phyloP scores from a whole-genome alignment of 1,284 basidiomycete genomes.

The Coriolopsis trogii region DNA sequence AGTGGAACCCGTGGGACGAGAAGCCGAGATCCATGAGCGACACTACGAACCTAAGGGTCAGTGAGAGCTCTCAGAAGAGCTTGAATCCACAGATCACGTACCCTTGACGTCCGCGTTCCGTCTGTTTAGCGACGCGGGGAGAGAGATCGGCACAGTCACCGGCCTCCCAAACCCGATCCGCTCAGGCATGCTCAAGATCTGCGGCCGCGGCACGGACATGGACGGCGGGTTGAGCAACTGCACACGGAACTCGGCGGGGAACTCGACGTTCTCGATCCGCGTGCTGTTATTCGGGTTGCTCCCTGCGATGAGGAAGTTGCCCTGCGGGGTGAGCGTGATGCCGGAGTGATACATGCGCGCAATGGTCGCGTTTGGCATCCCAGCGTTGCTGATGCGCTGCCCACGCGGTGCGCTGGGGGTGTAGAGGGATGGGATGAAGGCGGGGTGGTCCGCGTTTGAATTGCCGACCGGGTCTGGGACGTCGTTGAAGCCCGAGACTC shows the following conservation, averaged over 20 bases:
- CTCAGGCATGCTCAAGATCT: conserved; percentile 36
- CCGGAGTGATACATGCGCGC: conserved; percentile 47
- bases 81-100: neutral
- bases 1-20: conserved; percentile 50
- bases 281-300: conserved; percentile 48
- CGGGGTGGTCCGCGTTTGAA: conserved; percentile 50
- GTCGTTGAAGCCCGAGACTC: conserved; percentile 47
- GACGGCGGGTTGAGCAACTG: conserved; percentile 51
- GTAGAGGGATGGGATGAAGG: conserved; percentile 51
- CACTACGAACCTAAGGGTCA: conserved; percentile 28
- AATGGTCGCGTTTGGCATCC: conserved; percentile 49
- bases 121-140: conserved; percentile 22
- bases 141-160: conserved; percentile 38
- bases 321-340: conserved; percentile 42
- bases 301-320: conserved; percentile 49
- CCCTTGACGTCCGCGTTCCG: conserved; percentile 2
- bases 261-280: conserved; percentile 23
- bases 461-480: conserved; percentile 29
- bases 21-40: conserved; percentile 52
- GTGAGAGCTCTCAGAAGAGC: neutral
- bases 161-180: conserved; percentile 42
- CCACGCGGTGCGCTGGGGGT: conserved; percentile 48
- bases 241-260: conserved; percentile 46
- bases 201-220: conserved; percentile 40
- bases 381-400: conserved; percentile 46